These are phyloP conservation scores for Danielia oregonensis DNA, from an alignment of 805 yeast species.

Conservation along the genomic window DNA sequence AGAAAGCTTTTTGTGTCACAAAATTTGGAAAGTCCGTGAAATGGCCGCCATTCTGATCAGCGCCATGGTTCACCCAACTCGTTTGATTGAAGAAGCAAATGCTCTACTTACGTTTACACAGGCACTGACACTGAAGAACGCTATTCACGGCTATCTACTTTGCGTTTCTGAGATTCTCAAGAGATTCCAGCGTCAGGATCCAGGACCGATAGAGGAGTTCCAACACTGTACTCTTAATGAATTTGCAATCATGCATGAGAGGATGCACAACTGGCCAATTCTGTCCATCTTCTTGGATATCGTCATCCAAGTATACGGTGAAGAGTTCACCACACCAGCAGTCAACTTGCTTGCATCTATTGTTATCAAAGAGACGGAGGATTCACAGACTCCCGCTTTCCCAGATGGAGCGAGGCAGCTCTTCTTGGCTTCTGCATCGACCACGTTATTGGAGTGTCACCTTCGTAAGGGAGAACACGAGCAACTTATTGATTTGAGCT, in stretches of 20 bases:
- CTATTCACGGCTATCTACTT: background rate
- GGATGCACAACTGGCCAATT: background rate
- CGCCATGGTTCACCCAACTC: conserved; percentile 27
- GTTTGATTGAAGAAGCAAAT: background rate
- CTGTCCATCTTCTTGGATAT: background rate
- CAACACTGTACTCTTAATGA: background rate
- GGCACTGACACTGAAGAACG: background rate
- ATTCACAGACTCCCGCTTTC: background rate
- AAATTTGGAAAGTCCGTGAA: conserved; percentile 82
- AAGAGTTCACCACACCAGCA: background rate
- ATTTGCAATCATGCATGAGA: no score
- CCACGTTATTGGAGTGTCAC: conserved; percentile 25
- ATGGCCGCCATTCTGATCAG: conserved; percentile 74
- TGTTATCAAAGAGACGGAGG: background rate
- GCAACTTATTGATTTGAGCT: conserved; percentile 22
- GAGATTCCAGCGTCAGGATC: background rate
- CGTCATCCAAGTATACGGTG: background rate
- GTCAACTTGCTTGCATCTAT: background rate
- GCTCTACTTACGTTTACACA: background rate
- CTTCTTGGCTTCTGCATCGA: conserved; percentile 20
- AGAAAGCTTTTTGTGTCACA: conserved; percentile 41
- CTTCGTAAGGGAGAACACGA: conserved; percentile 9
- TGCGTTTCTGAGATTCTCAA: background rate
- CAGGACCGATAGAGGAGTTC: no score
- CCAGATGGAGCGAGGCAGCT: conserved; percentile 1